These are phyloP conservation scores for Penicillium concentricum DNA, from an alignment of 2,329 filamentous ascomycete genomes.

Conservation along the genomic window DNA sequence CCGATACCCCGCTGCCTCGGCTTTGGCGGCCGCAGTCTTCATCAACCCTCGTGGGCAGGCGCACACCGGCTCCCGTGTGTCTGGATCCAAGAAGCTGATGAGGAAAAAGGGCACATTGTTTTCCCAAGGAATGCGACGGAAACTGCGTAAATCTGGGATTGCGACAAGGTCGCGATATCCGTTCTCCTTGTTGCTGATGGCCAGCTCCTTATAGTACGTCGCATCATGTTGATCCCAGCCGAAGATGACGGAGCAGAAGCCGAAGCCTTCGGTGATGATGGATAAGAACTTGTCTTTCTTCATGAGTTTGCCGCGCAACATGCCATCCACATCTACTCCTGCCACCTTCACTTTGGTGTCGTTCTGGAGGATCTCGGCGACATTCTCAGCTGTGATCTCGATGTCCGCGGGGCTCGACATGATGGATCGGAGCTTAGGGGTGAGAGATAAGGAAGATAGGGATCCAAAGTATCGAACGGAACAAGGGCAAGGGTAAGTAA, in stretches of 20 bases:
- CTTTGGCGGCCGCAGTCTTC: conserved; percentile 64
- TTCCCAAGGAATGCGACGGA: conserved; percentile 88
- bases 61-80: conserved; percentile 67
- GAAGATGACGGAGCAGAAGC: conserved; percentile 92
- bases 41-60: conserved; percentile 79
- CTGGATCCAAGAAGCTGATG: conserved; percentile 79
- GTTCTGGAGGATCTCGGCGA: conserved; percentile 65
- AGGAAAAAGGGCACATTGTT: conserved; percentile 81
- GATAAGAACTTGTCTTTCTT: conserved; percentile 91
- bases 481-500: background rate
- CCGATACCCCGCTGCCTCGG: conserved; percentile 67
- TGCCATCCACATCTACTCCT: conserved; percentile 82
- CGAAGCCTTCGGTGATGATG: conserved; percentile 76
- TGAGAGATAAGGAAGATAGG: background rate
- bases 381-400: conserved; percentile 57
- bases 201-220: conserved; percentile 81
- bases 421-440: background rate
- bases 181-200: conserved; percentile 86
- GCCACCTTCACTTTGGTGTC: conserved; percentile 84
- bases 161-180: conserved; percentile 85
- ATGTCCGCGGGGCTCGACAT: conserved; percentile 13
- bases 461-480: background rate
- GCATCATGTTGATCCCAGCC: conserved; percentile 97
- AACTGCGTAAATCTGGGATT: conserved; percentile 73
- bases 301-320: conserved; percentile 84